Evolutionary conservation across 768 basidiomycete species (phyloP).

Genomic region (Mycena albidolilacea): DNA sequence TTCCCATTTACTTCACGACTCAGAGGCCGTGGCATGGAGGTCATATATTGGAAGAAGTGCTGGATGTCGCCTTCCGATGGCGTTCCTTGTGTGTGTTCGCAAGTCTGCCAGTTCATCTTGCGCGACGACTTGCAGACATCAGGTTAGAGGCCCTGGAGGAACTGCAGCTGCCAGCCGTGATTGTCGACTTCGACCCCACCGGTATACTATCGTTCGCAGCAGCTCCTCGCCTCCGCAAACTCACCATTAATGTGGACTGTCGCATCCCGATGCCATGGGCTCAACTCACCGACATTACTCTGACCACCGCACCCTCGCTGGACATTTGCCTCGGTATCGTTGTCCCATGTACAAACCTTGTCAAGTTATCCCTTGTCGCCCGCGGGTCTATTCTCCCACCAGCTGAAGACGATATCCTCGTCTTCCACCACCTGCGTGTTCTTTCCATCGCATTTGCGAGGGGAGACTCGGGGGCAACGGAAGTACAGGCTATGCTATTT

Average conservation of each 20-base stretch:
- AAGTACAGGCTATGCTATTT: not conserved
- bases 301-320: not conserved
- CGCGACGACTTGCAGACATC: not conserved
- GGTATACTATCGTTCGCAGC: not conserved
- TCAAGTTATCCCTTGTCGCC: not conserved
- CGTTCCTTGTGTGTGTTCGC: not conserved
- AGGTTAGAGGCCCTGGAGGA: not conserved
- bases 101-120: not conserved
- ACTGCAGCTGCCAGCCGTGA: not conserved
- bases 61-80: not conserved
- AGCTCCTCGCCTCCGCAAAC: slow-evolving; percentile 6
- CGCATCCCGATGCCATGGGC: not conserved
- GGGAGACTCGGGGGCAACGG: too few species aligned
- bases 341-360: not conserved
- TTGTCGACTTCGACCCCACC: not conserved
- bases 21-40: too few species aligned
- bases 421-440: not conserved
- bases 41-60: not conserved
- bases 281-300: not conserved
- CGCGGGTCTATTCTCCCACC: not conserved
- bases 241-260: not conserved
- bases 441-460: not conserved
- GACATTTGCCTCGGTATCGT: not conserved
- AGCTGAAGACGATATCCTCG: not conserved
- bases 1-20: not conserved